phyloP scores from a whole-genome alignment of 2,329 filamentous ascomycete species.

The Zasmidium citrigriseum region DNA sequence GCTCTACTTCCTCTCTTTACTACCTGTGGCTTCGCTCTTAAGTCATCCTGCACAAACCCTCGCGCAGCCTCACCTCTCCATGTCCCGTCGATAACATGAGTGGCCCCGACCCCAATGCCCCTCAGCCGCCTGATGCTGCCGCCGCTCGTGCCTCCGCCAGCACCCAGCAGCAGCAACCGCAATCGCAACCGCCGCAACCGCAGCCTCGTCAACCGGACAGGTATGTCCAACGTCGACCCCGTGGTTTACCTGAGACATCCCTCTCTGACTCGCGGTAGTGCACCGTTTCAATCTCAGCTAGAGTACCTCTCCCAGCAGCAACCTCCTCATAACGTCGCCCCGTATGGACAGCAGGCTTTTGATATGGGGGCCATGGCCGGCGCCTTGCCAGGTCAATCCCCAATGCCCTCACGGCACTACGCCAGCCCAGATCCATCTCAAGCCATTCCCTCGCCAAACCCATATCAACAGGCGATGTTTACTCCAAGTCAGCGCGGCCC shows the following conservation, averaged over 20 bases:
- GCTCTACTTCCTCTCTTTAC: background rate
- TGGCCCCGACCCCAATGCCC: constrained; percentile 6
- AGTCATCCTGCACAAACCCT: constrained; percentile 5
- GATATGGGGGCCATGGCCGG: constrained; percentile 22
- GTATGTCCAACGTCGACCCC: constrained; percentile 9
- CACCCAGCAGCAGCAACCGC: constrained; percentile 1
- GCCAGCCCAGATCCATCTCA: constrained; percentile 14
- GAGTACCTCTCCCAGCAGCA: constrained; percentile 22
- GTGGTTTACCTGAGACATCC: background rate
- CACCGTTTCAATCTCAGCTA: constrained; percentile 25
- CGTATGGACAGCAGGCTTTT: constrained; percentile 23
- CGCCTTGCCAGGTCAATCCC: constrained; percentile 18
- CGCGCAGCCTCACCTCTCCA: background rate
- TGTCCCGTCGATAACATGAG: constrained; percentile 10
- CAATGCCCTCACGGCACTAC: constrained; percentile 16
- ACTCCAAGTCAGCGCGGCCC: constrained; percentile 22
- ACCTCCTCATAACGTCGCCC: constrained; percentile 8
- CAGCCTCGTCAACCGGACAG: constrained; percentile 13
- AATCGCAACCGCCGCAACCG: background rate
- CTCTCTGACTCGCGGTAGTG: constrained; percentile 14
- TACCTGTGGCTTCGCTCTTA: constrained; percentile 8
- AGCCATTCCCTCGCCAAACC: constrained; percentile 10
- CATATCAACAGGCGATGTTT: constrained; percentile 21
- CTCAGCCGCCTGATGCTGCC: constrained; percentile 4
- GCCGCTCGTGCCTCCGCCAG: background rate